Percentiles rank a stretch among this genome's conserved stretches.
Conservation (phyloP, 2,329 filamentous ascomycete genomes). For the Aspergillus proliferans region DNA sequence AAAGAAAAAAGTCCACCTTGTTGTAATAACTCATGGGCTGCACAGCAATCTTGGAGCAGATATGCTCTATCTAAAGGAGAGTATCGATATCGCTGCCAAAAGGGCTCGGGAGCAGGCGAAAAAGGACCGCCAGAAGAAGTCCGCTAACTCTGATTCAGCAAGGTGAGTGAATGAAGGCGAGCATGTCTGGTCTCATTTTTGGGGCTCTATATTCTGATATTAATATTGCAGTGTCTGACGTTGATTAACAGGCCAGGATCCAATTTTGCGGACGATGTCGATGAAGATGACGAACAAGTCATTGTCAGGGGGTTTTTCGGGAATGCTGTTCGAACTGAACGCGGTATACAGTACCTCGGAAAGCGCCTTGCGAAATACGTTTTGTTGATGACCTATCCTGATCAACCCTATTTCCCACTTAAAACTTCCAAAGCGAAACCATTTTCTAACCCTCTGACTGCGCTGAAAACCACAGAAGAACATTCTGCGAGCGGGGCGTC, state of each 20-base stretch:
- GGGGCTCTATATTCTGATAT: neutral
- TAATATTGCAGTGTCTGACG: constrained; percentile 1
- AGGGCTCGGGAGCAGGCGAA: constrained; percentile 59
- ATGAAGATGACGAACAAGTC: constrained; percentile 62
- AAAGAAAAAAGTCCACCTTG: constrained; percentile 68
- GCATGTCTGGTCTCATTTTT: neutral
- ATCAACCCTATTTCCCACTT: constrained; percentile 76
- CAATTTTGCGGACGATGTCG: constrained; percentile 15
- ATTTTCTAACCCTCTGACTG: constrained; percentile 43
- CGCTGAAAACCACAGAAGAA: constrained; percentile 26
- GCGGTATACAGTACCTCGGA: constrained; percentile 92
- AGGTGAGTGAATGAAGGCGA: neutral
- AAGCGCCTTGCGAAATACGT: constrained; percentile 91
- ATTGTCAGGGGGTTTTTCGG: constrained; percentile 85
- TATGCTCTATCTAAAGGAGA: constrained; percentile 96
- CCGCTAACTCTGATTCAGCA: neutral
- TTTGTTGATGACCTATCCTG: constrained; percentile 82
- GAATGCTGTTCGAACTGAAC: constrained; percentile 85
- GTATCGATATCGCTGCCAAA: constrained; percentile 76
- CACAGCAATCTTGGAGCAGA: constrained; percentile 95
- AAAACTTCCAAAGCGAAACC: constrained; percentile 49
- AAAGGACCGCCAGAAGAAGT: constrained; percentile 40
- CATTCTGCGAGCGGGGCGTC: constrained; percentile 27
- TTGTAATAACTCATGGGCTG: constrained; percentile 86
- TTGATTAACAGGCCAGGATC: neutral